These are phyloP conservation scores for Panellus pusillus DNA, from an alignment of 768 basidiomycete genomes.

Conservation along the genomic window DNA sequence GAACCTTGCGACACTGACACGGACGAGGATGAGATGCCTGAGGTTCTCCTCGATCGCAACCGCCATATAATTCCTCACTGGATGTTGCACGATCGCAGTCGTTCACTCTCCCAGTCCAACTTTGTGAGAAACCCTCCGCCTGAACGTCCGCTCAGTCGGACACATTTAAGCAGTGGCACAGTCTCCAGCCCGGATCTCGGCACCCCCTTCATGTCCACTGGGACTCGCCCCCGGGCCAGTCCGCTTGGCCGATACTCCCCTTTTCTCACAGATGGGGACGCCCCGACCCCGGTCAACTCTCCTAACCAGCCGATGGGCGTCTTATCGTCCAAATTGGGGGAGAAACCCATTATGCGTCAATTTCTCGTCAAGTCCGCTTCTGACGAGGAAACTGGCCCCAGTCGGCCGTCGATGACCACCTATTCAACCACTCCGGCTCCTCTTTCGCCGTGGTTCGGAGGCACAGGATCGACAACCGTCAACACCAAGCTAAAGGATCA, in stretches of 20 bases:
- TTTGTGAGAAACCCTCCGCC: constrained; percentile 29
- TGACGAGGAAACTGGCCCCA: constrained; percentile 32
- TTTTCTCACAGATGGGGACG: constrained; percentile 38
- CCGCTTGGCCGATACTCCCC: constrained; percentile 43
- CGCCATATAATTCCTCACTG: constrained; percentile 97
- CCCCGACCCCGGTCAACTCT: constrained; percentile 53
- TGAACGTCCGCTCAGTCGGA: constrained; percentile 33
- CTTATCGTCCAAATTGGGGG: constrained; percentile 31
- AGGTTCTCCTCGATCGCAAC: constrained; percentile 88
- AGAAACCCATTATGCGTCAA: constrained; percentile 2
- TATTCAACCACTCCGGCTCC: constrained; percentile 35
- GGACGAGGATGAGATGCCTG: constrained; percentile 85
- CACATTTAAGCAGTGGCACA: constrained; percentile 50
- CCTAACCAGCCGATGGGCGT: constrained; percentile 35
- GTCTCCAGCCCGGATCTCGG: constrained; percentile 74
- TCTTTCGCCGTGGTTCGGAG: constrained; percentile 69
- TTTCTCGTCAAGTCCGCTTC: constrained; percentile 23
- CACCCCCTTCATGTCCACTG: constrained; percentile 26
- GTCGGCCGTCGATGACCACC: constrained; percentile 38
- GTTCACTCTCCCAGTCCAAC: constrained; percentile 52
- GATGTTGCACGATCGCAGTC: constrained; percentile 64
- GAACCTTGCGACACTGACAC: constrained; percentile 42
- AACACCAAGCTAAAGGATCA: constrained; percentile 95
- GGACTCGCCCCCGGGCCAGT: constrained; percentile 32
- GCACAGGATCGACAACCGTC: constrained; percentile 89